Evolutionary conservation across 2,329 filamentous ascomycete species (phyloP), one percentile per base, ranked within the genome.

Genomic region (Chaetomium sp.): DNA sequence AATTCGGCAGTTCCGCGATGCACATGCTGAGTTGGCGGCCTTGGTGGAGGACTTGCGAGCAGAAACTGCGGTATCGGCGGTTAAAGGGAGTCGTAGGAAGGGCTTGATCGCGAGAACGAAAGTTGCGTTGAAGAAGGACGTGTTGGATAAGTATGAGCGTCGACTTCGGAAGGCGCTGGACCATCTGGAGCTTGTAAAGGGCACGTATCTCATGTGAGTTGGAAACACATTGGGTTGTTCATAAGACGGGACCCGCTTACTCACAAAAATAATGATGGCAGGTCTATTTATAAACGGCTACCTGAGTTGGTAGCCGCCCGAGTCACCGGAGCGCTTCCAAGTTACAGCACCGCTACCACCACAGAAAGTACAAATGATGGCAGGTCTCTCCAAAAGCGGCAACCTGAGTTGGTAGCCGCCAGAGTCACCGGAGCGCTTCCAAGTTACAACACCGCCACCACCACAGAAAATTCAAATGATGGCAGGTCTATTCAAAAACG

Each of bases 111-210:
- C 54, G 1, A 44, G 35, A n/a, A 27, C 32, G 1, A 41, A 38
- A 14, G 49, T 53, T 33, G 54, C 46, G 19, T 8, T 56, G 40
- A 53, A 56, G 41, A 56, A 50, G 36, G 50, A 49, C 3, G 11
- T 7, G 27, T 44, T 56, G 3, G 50, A 50, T 8, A 9, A 3
- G 11, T 46, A 56, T 11, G 54, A 56, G 27, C 43, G 46, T 11
- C 54, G 54, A 2, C 27, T 56, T 4, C 42, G 46, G 32, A 49
- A 12, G 4, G 40, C 50, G 12, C 14, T 46, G 38, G 33, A 42
- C 2, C 45, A 49, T 5, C 7, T 56, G 11, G 45, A 50, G 2
- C 45, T 36, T 11, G 46, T 14, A 10, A 27, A 53, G 8, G 45
- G 53, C 40, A 33, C 49, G 1, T 32, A 46, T 8, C 27, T 41